Conservation (phyloP, 441 rosid genomes). For the Adansonia grandidieri region DNA sequence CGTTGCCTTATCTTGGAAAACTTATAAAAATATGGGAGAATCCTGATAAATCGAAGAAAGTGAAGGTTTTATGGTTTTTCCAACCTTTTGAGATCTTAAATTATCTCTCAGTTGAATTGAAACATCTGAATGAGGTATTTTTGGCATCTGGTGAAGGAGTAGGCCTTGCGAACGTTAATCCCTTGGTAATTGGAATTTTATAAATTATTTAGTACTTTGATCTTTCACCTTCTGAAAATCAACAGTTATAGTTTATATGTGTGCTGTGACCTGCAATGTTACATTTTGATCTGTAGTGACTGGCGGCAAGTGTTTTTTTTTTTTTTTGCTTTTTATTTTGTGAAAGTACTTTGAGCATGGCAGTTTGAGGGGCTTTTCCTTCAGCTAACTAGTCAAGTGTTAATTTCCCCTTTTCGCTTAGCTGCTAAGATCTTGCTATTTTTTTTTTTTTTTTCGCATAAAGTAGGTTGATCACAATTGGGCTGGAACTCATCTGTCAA, state of each 20-base stretch:
- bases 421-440: not conserved
- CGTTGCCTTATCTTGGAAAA: constrained; percentile 75
- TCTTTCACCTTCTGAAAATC: not conserved
- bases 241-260: not conserved
- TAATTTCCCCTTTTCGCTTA: not conserved
- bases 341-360: not conserved
- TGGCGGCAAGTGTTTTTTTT: not conserved
- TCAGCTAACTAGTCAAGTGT: not conserved
- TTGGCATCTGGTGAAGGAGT: constrained; percentile 83
- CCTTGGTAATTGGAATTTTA: constrained; percentile 62
- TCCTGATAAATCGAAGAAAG: constrained; percentile 50
- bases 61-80: constrained; percentile 82
- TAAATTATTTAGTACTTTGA: not conserved
- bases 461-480: not conserved
- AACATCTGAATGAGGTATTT: constrained; percentile 65
- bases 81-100: constrained; percentile 63
- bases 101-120: constrained; percentile 44
- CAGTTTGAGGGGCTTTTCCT: not conserved
- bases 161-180: constrained; percentile 74
- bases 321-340: not conserved
- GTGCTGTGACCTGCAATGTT: not conserved
- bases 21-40: constrained; percentile 77
- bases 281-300: not conserved
- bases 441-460: constrained; percentile 18
- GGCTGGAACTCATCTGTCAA: not conserved